Base-by-base conservation (phyloP, 805 yeast species). In the Pichia exigua region DNA sequence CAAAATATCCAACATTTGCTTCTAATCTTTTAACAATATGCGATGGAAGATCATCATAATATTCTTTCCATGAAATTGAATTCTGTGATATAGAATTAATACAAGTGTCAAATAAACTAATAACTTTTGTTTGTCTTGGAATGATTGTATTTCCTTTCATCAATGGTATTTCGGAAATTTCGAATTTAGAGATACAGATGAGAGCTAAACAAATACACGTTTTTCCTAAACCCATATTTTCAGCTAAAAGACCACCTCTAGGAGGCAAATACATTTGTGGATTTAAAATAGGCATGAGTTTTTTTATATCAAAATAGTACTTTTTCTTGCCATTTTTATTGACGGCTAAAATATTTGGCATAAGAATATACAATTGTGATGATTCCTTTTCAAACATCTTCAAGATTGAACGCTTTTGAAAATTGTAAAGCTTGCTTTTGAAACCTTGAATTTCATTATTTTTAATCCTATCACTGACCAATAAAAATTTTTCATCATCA, bases 161-260 rank as follows among this genome's bases (percentile, higher is more conserved):
- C 59, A 17, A 13, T 1, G 85, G 84, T 2, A 72, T 68, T 39
- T 64, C 64, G 0, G 85, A 72, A 2, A 74, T 59, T 46, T 83
- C 85, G 57, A 63, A 66, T 55, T 76, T 79, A 0, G 89, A 75
- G 9, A 76, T 58, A 55, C 84, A 76, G 0, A 84, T 72, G 46
- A 81, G 65, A 4, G 82, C 78, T 27, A 82, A 64, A 57, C 84
- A 79, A 6, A 81, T 81, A 46, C 80, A 72, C 0, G 87, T 81
- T 60, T 81, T 81, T 0, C 87, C 87, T 41, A 81, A 66, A 0
- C 87, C 87, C 86, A 81, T 81, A 72, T 80, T 81, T 52, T 81
- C 87, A 1, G 85, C 85, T 17, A 81, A 62, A 6, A 81, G 78
- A 0, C 86, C 87, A 20, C 86, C 86, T 56, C 76, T 67, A 0